Base-by-base conservation (phyloP, 1,139 yeast species). In the Saccharomyces hybrid region DNA sequence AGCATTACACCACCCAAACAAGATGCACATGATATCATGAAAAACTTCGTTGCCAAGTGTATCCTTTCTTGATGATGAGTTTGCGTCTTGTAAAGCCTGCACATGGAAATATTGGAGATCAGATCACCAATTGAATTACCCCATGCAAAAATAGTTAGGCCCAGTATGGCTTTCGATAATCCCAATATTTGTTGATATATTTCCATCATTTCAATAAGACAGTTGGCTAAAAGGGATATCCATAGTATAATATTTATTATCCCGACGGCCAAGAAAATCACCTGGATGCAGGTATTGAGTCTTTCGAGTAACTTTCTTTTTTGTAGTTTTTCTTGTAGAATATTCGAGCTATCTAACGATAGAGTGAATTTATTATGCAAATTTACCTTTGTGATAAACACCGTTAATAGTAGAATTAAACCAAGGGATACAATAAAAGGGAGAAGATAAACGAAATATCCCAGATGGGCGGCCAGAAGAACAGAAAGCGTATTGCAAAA, bases 101-200 rank as follows among this genome's bases (percentile, higher is more conserved):
- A 69, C 70, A 70, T 68, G 1, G 96, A 88, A 52, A 86, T 77
- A 66, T 93, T 90, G 0, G 97, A 86, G 7, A 93, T 83, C 54
- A 91, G 76, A 65, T 93, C 99, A n/a, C 98, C 97, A 4, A 89
- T 73, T 0, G 97, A 90, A 67, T 91, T 93, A 6, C 99, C 99
- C 61, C 91, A 74, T 0, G 98, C 97, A 73, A 91, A 90, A 0
- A 91, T 79, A 0, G 97, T 90, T 26, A 90, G 75, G 0, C 98
- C 98, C 23, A 89, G 70, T 5, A 91, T 80, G 1, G 95, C 95
- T 61, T 90, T 96, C 23, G 91, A 83, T 2, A 69, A 59, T 5
- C 65, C 62, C 6, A 69, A 66, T 3, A 66, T 52, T 13, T 55
- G 50, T 56, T 70, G 73, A 54, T 69, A 51, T 83, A 72, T 56